Evolutionary conservation across 2,329 filamentous ascomycete genomes (phyloP), one percentile per base, ranked within the genome.

Genomic region (Colletotrichum sp.): DNA sequence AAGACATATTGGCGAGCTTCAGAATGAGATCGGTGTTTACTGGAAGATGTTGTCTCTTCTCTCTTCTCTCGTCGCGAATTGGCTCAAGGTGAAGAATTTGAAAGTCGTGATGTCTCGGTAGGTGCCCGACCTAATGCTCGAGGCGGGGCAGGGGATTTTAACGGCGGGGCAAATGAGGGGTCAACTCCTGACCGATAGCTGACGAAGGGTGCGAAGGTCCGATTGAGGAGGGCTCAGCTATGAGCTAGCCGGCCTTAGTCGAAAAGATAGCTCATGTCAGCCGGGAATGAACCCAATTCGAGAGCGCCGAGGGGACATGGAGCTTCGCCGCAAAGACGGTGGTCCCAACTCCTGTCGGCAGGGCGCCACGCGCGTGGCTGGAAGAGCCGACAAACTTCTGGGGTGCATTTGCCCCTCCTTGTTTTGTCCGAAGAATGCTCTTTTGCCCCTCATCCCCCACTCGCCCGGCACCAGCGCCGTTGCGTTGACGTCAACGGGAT

Each of bases 131-230:
- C 10, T 28, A 21, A 32, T n/a, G 15, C 52, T 60, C 15, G 30
- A 61, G 67, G 72, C 68, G 72, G 69, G 62, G 56, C 43, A 30
- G 32, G 58, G 70, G 73, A 62, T 73, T 73, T 73, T 60, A 69
- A 65, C 64, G 70, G 73, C 69, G 73, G 73, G 73, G 69, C 62
- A 9, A 64, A 28, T 75, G 69, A 67, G 73, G 73, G 66, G 73
- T 62, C 62, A 71, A 62, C 70, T 62, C 62, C 16, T 71, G 58
- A 66, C 38, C 18, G 56, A 64, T 72, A 67, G 55, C 62, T 72
- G 62, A 56, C 69, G 48, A 71, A 66, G 36, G 48, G 32, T 52
- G 55, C 32, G 24, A 65, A 66, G 64, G 60, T 65, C 60, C 66
- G 38, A n/a, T 62, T 56, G 66, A 65, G 36, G 56, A 48, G 32